Percentiles rank a stretch among this genome's conserved stretches.
Evolutionary conservation across 768 basidiomycete genomes (phyloP).

Genomic region (Favolaschia claudopus): DNA sequence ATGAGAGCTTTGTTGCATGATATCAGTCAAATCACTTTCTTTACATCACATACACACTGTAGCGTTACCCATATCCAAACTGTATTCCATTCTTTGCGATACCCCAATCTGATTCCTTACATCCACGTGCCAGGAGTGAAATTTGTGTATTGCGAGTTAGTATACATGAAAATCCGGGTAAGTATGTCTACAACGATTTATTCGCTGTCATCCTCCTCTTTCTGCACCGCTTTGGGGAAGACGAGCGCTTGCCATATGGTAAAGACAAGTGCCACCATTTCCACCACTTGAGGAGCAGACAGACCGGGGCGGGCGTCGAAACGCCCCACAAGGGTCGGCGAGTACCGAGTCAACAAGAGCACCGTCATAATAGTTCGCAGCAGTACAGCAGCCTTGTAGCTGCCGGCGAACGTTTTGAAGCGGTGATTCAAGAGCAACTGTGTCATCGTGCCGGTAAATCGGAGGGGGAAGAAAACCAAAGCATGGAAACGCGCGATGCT

Average conservation of each 20-base stretch:
- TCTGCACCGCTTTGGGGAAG: constrained; percentile 20
- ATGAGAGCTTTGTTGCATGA: constrained; percentile 70
- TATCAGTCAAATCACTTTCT: constrained; percentile 2
- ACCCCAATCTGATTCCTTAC: neutral
- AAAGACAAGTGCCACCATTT: neutral
- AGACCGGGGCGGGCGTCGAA: constrained; percentile 22
- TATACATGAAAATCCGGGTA: no score
- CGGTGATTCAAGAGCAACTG: constrained; percentile 25
- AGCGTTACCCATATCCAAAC: constrained; percentile 1
- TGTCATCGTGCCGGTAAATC: constrained; percentile 13
- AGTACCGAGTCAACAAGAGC: constrained; percentile 4
- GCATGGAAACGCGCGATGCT: neutral
- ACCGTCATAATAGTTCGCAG: neutral
- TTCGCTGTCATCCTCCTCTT: constrained; percentile 20
- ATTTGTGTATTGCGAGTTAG: no score
- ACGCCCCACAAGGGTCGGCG: constrained; percentile 15
- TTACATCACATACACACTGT: neutral
- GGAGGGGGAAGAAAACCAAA: constrained; percentile 11
- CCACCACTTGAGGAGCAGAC: constrained; percentile 3
- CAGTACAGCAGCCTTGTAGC: constrained; percentile 15
- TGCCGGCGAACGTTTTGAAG: constrained; percentile 16
- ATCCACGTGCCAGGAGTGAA: no score
- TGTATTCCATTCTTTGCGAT: neutral
- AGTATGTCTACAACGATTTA: no score
- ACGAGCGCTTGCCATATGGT: constrained; percentile 17